phyloP scores from a whole-genome alignment of 345 rosid species.

The Gossypium bickii region DNA sequence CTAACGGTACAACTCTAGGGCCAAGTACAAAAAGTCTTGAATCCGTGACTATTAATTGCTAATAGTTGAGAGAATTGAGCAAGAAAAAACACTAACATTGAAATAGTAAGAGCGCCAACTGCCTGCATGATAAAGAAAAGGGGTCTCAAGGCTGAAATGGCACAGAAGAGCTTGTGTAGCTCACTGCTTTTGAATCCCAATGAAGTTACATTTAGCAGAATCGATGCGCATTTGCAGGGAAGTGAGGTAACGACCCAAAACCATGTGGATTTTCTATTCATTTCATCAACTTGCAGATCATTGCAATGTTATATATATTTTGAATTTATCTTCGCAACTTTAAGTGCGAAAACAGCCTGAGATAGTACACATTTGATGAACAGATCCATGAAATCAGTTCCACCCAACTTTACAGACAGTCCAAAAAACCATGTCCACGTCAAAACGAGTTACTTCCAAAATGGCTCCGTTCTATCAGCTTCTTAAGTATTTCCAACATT shows the following conservation, averaged over 20 bases:
- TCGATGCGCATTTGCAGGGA: neutral
- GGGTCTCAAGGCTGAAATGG: neutral
- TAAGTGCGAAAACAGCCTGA: neutral
- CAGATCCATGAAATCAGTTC: neutral
- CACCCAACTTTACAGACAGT: neutral
- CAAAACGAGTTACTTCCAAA: neutral
- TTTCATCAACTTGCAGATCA: constrained; percentile 2
- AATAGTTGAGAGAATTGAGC: neutral
- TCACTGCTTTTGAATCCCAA: neutral
- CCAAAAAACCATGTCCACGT: constrained; percentile 3
- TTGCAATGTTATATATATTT: neutral
- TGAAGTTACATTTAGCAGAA: neutral
- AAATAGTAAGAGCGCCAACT: neutral
- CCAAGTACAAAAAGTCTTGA: constrained; percentile 7
- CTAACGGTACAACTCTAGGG: constrained; percentile 14
- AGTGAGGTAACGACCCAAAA: neutral
- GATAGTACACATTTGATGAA: neutral
- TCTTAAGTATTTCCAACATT: constrained; percentile 5
- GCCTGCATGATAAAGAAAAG: constrained; percentile 1
- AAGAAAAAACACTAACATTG: neutral
- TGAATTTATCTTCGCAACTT: neutral
- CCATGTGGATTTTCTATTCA: neutral
- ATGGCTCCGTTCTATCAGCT: neutral
- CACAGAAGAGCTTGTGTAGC: neutral
- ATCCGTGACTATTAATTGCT: neutral